Evolutionary conservation across 2,329 filamentous ascomycete species (phyloP).

Genomic region (Trichoderma sp.): DNA sequence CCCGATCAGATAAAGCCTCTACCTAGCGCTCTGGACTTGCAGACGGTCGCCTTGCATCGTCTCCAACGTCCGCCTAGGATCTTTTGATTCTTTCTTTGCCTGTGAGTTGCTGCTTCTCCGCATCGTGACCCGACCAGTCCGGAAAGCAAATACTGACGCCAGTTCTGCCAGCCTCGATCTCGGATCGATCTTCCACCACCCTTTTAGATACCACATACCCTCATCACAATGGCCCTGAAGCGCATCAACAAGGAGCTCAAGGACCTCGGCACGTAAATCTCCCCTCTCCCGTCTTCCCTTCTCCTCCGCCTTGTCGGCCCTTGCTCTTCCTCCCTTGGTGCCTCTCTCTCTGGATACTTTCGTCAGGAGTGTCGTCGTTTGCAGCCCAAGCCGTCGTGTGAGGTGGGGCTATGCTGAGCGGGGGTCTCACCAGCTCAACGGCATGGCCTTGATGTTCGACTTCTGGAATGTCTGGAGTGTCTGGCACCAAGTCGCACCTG

Average conservation of each 20-base stretch:
- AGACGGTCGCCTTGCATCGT: slow-evolving; percentile 25
- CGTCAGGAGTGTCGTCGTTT: slow-evolving; percentile 15
- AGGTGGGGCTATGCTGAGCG: slow-evolving; percentile 17
- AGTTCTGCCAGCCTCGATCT: slow-evolving; percentile 17
- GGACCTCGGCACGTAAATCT: slow-evolving; percentile 76
- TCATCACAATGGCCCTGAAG: slow-evolving; percentile 75
- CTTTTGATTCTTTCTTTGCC: slow-evolving; percentile 22
- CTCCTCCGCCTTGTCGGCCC: not conserved
- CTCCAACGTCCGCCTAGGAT: slow-evolving; percentile 10
- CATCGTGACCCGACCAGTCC: slow-evolving; percentile 22
- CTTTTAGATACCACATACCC: slow-evolving; percentile 28
- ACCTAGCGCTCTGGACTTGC: slow-evolving; percentile 19
- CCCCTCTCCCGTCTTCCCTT: slow-evolving; percentile 20
- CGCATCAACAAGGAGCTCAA: slow-evolving; percentile 93
- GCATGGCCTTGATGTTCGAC: not conserved
- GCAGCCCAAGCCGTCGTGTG: slow-evolving; percentile 18
- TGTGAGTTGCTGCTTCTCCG: slow-evolving; percentile 32
- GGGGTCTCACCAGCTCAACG: slow-evolving; percentile 23
- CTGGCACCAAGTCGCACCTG: not conserved
- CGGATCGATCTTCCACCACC: slow-evolving; percentile 28
- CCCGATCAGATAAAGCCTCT: slow-evolving; percentile 11
- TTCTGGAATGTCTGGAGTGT: not conserved
- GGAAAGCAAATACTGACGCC: slow-evolving; percentile 14
- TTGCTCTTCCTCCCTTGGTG: slow-evolving; percentile 22
- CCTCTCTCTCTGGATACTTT: slow-evolving; percentile 23